phyloP scores from a whole-genome alignment of 306 rosid species.

The Benincasa hispida region DNA sequence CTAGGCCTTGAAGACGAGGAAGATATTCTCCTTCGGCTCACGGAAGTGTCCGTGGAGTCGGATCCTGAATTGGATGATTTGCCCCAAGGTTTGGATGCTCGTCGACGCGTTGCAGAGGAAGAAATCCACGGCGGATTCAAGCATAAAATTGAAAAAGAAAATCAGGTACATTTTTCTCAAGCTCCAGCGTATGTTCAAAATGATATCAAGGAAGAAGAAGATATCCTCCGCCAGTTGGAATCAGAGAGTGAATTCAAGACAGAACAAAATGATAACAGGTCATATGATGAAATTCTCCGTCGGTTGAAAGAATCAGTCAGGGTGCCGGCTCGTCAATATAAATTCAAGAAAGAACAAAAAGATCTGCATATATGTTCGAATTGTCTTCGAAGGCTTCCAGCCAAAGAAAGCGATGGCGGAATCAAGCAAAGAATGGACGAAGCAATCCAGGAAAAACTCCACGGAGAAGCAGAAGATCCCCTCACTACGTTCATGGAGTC shows the following conservation, averaged over 20 bases:
- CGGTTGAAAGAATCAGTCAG: not conserved
- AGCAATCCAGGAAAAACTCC: not conserved
- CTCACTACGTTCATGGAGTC: not conserved
- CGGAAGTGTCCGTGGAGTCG: not conserved
- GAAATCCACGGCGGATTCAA: not conserved
- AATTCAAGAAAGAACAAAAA: too few species aligned
- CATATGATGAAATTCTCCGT: not conserved
- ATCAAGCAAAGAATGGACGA: not conserved
- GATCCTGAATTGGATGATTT: not conserved
- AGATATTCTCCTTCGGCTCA: not conserved
- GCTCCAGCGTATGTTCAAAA: too few species aligned
- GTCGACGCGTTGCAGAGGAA: not conserved
- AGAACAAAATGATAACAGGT: not conserved
- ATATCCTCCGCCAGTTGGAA: too few species aligned
- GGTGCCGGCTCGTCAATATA: not conserved
- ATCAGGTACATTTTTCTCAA: not conserved
- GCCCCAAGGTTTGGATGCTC: not conserved
- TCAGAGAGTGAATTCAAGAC: too few species aligned
- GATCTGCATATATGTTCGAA: too few species aligned
- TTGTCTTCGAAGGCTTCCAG: not conserved
- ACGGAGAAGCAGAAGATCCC: not conserved
- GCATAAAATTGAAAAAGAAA: not conserved
- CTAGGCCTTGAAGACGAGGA: not conserved
- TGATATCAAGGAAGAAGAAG: too few species aligned
- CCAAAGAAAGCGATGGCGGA: not conserved